Evolutionary conservation across 2,329 filamentous ascomycete species (phyloP), one percentile per base, ranked within the genome.

Genomic region (Apiospora rasikravindrae): DNA sequence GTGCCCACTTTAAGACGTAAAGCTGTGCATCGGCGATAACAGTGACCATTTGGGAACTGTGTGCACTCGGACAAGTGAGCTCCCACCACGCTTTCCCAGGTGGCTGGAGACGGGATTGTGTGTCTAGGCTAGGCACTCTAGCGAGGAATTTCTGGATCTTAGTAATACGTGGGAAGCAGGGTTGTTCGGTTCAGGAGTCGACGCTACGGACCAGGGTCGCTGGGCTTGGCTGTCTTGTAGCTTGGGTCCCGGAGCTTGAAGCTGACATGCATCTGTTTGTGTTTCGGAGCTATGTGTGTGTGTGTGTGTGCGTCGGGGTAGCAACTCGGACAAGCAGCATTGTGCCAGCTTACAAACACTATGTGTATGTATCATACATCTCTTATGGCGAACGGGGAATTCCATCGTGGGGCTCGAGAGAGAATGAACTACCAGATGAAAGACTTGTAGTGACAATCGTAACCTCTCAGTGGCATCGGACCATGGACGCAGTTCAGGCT

Each of bases 1-100:
- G 33, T 64, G 33, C 14, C 57, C 57, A 64, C 57, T 64, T 64
- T 40, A 11, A 14, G 57, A 64, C 57, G 57, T 24, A 37, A 40
- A 64, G 57, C 57, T 14, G 57, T 40, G 57, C 57, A 64, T 64
- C 57, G 57, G 57, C 33, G 57, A 64, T 64, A 64, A 64, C 19
- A 7, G 40, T 19, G 10, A 19, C 57, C 40, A 64, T 64, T 40
- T 37, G 26, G 26, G 26, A 16, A 37, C 33, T 37, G 26, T 37
- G 26, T 61, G 26, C 44, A 45, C 44, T 45, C 44, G 45, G 45
- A 49, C 45, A 49, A n/a, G 33, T 37, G 45, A 49, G 45, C 45
- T 49, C 22, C 45, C 45, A 49, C 45, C 22, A 6, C 33, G 33
- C 33, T 6, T n/a, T n/a, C 45, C n/a, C n/a, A 51, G 49, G 49